Evolutionary conservation across 768 basidiomycete genomes (phyloP), one percentile per base, ranked within the genome.

Genomic region (Galerina marginata): DNA sequence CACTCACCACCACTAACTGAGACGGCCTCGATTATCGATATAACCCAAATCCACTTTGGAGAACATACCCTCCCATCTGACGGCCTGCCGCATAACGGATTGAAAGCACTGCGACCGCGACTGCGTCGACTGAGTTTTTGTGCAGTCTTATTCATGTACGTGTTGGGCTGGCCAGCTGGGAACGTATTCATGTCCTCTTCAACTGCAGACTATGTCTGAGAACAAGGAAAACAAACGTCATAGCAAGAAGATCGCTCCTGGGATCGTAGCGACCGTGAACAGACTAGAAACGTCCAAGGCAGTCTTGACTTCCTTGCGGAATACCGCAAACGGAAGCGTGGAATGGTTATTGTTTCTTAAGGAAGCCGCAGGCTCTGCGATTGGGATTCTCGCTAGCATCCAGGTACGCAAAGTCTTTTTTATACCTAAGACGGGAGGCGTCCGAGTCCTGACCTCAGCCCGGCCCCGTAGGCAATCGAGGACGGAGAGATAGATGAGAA

Each of bases 401-500:
- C 56, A 61, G 52, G 67, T 66, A 44, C 33, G 56, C 46, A 14
- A 29, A 15, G n/a, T 20, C 36, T n/a, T 49, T 49, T 4, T 43
- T 14, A 10, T 23, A 36, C 25, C 10, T 2, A 33, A 33, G 7
- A 44, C 14, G 14, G 36, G 7, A 5, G 29, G 29, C 29, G 29
- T 56, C 15, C 11, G 1, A 49, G 29, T 9, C 38, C 38, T 51
- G 43, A 42, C 16, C 51, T 57, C 3, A 50, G 44, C 0, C 3
- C 16, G 33, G 20, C 11, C 3, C 36, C 23, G 3, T 42, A 61
- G 62, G 65, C 33, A 36, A 61, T 65, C 43, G 54, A 55, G 6
- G 65, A 66, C 15, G 61, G 56, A 23, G 61, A 68, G 6, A 48
- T 68, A n/a, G 66, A 64, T 20, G 62, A 63, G 7, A 58, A 65